Base-by-base conservation (phyloP, 148 eudicot genomes). In the Amaranthus cruentus region DNA sequence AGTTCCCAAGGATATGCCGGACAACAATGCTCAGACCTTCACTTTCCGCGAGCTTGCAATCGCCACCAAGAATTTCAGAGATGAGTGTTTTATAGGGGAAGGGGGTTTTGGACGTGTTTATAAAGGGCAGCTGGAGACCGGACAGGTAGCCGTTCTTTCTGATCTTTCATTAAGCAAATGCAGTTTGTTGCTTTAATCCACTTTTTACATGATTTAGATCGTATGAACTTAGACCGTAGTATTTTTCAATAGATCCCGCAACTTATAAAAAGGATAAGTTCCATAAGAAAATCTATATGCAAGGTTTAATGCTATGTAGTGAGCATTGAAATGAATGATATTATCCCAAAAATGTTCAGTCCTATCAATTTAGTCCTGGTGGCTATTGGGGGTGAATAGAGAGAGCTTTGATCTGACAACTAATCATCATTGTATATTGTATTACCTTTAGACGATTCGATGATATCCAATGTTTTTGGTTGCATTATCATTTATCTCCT, bases 51-150 rank as follows among this genome's bases (percentile, higher is more conserved):
- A 93, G 73, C 92, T 93, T 75, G 92, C 97, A 50, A 76, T 83
- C 65, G 98, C 97, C 38, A 93, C 98, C 69, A 84, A 80, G 72
- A 89, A 91, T 79, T 93, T 93, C 50, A 78, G 86, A 72, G 89
- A 82, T 8, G 98, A 93, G 47, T 89, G 84, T 75, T 89, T 91
- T 75, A 44, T 93, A 68, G 97, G 98, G 12, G 97, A 93, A 84
- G 98, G 98, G 15, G 98, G 98, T 18, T 93, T 93, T 74, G 98
- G 97, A 1, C 84, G 96, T 73, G 98, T 94, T 4, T 94, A 91
- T 76, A 91, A 79, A 79, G 97, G 98, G 53, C 82, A 79, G 62
- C 87, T 93, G 64, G 86, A 86, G 55, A 84, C 68, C 3, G 95
- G 91, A 51, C 92, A 91, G 89, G 98, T 93, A 81, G 65, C 4